Base-by-base conservation (phyloP, 768 basidiomycete genomes). In the Lentinus tigrinus region DNA sequence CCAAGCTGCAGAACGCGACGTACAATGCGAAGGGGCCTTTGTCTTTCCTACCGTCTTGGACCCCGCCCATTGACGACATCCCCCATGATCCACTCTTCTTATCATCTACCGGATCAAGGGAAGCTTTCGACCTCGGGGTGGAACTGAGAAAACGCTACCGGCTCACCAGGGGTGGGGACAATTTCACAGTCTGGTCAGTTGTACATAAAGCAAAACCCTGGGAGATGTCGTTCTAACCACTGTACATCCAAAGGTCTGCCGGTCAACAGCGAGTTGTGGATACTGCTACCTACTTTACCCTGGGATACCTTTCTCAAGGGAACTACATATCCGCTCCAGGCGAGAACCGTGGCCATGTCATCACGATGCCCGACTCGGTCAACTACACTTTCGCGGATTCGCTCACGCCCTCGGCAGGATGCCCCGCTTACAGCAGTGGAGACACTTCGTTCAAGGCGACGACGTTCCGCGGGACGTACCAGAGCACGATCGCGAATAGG, bases 301-400 rank as follows among this genome's bases (percentile, higher is more conserved):
- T 73, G 4, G 78, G 78, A 3, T 78, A 78, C 55, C 72, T 79
- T 28, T 73, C 76, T 0, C 74, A 75, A 40, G 78, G 78, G 2
- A 75, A 75, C 54, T 79, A 78, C 51, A 57, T 74, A 24, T 57
- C 69, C 14, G 44, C 63, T 8, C 65, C 70, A 0, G 52, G 57
- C 4, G 54, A 60, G 24, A 78, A 78, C 60, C 71, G 76, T 19
- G 77, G 71, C 0, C 65, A 58, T 42, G 61, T 76, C 17, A 66
- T 78, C 47, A 56, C 69, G 3, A 71, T 77, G 42, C 73, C 77
- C 1, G 77, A 78, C 51, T 76, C 75, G 1, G 74, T 77, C 36
- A 75, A 76, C 52, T 71, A 61, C 52, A 77, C 77, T 0, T 77
- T 73, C 56, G 78, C 78, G 1, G 66, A 78, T 62, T 78, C 77